These are phyloP conservation scores for Mayamaea pseudoterrestris DNA, from an alignment of 108 stramenopile species.

Conservation along the genomic window DNA sequence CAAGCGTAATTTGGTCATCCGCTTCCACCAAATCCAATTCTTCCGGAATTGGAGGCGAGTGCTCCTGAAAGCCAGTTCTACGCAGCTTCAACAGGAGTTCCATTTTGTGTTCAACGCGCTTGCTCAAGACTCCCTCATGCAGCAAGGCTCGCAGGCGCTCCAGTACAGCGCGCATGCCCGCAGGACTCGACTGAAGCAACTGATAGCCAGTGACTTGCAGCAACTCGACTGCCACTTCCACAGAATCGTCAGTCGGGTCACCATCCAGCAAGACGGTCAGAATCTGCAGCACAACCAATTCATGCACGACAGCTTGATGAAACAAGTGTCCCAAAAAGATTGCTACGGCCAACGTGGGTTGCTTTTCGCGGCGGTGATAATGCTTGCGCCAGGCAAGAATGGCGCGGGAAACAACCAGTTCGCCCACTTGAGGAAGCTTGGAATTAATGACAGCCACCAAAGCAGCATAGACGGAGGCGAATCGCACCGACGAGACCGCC, in stretches of 20 bases:
- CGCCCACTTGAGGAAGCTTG: slow-evolving; percentile 95
- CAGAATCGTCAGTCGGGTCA: slow-evolving; percentile 92
- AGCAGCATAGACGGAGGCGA: slow-evolving; percentile 79
- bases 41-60: slow-evolving; percentile 54
- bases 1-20: slow-evolving; percentile 97
- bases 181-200: slow-evolving; percentile 75
- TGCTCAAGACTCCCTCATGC: slow-evolving; percentile 78
- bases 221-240: slow-evolving; percentile 92
- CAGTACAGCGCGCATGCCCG: slow-evolving; percentile 91
- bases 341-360: slow-evolving; percentile 69
- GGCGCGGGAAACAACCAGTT: slow-evolving; percentile 77
- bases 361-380: slow-evolving; percentile 84
- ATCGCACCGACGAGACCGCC: slow-evolving; percentile 76
- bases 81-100: slow-evolving; percentile 81
- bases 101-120: slow-evolving; percentile 90
- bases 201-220: slow-evolving; percentile 79
- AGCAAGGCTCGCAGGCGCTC: slow-evolving; percentile 91
- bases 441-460: slow-evolving; percentile 92
- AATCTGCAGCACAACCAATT: slow-evolving; percentile 91
- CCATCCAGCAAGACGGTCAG: slow-evolving; percentile 89
- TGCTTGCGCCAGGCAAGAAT: slow-evolving; percentile 81
- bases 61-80: slow-evolving; percentile 78
- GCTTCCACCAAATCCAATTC: slow-evolving; percentile 95
- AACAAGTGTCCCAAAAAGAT: slow-evolving; percentile 93
- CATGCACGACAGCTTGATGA: slow-evolving; percentile 94